A percentile compares a stretch with the other conserved stretches of the same genome.
Conservation (phyloP, 148 eudicot genomes). For the Fallopia convolvulus region DNA sequence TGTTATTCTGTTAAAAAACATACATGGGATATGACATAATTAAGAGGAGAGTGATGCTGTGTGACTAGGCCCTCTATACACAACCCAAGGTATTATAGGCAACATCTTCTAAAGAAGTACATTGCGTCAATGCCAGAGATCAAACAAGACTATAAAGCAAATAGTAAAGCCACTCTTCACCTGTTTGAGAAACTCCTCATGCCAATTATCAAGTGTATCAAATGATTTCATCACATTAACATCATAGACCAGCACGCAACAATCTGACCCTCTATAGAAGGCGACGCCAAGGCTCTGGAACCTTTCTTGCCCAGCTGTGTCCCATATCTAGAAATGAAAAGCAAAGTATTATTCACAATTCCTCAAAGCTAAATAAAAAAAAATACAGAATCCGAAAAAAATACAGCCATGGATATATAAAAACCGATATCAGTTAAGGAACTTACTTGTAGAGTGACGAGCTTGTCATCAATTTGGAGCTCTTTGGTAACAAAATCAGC, state of each 20-base stretch:
- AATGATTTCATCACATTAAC: conserved; percentile 68
- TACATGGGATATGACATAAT: neutral
- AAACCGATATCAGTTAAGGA: neutral
- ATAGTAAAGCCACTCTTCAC: conserved; percentile 16
- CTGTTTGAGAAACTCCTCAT: conserved; percentile 69
- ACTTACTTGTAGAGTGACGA: conserved; percentile 61
- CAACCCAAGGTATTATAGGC: too few species aligned
- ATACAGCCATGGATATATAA: neutral
- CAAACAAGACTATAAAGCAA: neutral
- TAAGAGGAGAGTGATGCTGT: neutral
- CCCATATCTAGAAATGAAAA: conserved; percentile 43
- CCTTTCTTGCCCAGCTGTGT: conserved; percentile 75
- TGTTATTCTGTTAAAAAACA: neutral
- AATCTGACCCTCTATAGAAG: conserved; percentile 70
- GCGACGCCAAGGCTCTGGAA: conserved; percentile 79
- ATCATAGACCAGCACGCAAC: conserved; percentile 62
- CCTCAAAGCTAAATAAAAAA: neutral
- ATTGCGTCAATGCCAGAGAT: neutral
- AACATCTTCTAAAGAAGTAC: neutral
- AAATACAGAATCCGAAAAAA: neutral
- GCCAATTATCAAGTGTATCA: conserved; percentile 68
- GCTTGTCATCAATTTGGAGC: conserved; percentile 54
- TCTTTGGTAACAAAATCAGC: conserved; percentile 78
- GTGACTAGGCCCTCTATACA: neutral
- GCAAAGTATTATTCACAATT: neutral